These are phyloP conservation scores for Mortierella sp. DNA, from an alignment of 371 early-diverging fungal species.

Conservation along the genomic window DNA sequence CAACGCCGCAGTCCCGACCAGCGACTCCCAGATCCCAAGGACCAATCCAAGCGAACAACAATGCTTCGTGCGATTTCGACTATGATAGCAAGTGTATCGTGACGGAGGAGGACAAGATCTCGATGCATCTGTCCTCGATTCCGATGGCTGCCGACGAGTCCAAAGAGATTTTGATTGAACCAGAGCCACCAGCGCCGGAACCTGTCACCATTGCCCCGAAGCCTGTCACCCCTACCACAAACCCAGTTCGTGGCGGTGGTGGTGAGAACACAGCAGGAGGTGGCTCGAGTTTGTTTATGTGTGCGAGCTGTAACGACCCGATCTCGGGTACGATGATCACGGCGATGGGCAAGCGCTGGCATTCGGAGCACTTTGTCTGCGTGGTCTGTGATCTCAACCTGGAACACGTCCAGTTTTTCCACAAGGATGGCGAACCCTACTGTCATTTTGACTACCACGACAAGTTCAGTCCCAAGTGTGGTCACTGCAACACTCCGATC, in stretches of 20 bases:
- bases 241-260: slow-evolving; percentile 16
- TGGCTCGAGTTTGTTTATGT: slow-evolving; percentile 33
- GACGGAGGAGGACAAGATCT: slow-evolving; percentile 23
- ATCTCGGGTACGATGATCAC: slow-evolving; percentile 69
- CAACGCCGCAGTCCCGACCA: slow-evolving; percentile 5
- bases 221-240: slow-evolving; percentile 6
- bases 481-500: slow-evolving; percentile 74
- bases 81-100: slow-evolving; percentile 47
- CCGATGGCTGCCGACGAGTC: slow-evolving; percentile 23
- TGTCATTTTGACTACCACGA: slow-evolving; percentile 78
- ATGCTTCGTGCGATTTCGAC: slow-evolving; percentile 14
- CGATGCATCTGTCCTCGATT: too few relatives aligned
- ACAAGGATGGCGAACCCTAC: slow-evolving; percentile 72
- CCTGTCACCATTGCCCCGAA: neutral
- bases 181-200: neutral
- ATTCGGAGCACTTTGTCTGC: slow-evolving; percentile 81
- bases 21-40: neutral
- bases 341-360: slow-evolving; percentile 79
- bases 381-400: slow-evolving; percentile 70
- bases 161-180: slow-evolving; percentile 22
- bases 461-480: slow-evolving; percentile 75
- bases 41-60: neutral
- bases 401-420: slow-evolving; percentile 74
- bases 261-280: neutral
- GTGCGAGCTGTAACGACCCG: slow-evolving; percentile 67